Evolutionary conservation across 805 yeast genomes (phyloP).

Genomic region (Vanderwaltozyma polyspora): DNA sequence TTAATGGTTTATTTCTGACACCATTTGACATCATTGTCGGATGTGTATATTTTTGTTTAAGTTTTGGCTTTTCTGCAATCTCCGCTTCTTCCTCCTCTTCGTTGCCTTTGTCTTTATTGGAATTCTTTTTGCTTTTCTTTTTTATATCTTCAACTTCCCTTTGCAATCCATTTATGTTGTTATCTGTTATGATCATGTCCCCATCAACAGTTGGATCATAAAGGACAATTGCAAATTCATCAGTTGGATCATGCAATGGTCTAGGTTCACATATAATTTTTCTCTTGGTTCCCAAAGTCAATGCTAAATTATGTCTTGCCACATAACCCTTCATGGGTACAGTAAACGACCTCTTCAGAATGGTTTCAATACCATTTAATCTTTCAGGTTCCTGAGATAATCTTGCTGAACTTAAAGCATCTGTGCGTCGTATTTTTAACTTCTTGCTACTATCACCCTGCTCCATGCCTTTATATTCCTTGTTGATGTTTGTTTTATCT

Average conservation of each 20-base stretch:
- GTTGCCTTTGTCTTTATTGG: constrained; percentile 18
- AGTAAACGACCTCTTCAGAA: constrained; percentile 39
- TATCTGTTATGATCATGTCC: constrained; percentile 19
- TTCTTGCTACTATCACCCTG: constrained; percentile 14
- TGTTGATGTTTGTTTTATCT: constrained; percentile 25
- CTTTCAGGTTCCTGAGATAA: constrained; percentile 30
- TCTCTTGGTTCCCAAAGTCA: constrained; percentile 75
- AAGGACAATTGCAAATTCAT: constrained; percentile 85
- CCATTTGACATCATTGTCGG: constrained; percentile 25
- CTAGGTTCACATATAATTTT: constrained; percentile 65
- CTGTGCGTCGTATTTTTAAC: constrained; percentile 30
- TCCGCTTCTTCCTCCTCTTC: constrained; percentile 8
- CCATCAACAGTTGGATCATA: constrained; percentile 91
- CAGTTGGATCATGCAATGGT: constrained; percentile 90
- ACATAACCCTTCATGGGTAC: constrained; percentile 45
- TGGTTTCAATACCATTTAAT: constrained; percentile 29
- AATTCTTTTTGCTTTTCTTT: constrained; percentile 19
- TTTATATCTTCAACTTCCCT: constrained; percentile 21
- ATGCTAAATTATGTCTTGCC: constrained; percentile 42
- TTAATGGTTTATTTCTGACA: constrained; percentile 45
- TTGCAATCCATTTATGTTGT: constrained; percentile 10
- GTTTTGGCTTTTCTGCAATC: constrained; percentile 2
- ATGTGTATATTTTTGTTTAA: constrained; percentile 22
- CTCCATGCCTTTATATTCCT: constrained; percentile 34
- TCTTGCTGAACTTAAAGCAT: constrained; percentile 53